Evolutionary conservation across 2,329 filamentous ascomycete species (phyloP).

Genomic region (Rutstroemia sp.): DNA sequence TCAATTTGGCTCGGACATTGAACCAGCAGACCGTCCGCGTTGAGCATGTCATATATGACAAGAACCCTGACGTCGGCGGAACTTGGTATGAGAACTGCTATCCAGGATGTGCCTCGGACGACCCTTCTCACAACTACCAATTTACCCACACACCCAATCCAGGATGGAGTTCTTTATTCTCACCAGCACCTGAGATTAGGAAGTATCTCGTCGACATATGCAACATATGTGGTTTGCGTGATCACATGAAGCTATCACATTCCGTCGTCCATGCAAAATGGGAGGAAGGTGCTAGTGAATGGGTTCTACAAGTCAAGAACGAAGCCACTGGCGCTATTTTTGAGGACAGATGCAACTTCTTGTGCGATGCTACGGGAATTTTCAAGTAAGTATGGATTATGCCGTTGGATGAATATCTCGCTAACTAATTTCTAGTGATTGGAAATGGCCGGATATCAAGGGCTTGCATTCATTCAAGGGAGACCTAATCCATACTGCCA

Average conservation of each 20-base stretch:
- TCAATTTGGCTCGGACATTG: slow-evolving; percentile 40
- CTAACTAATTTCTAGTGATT: slow-evolving; percentile 31
- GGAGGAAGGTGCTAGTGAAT: slow-evolving; percentile 10
- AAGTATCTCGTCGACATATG: slow-evolving; percentile 43
- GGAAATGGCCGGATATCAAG: slow-evolving; percentile 54
- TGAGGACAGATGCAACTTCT: slow-evolving; percentile 39
- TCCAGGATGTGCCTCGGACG: slow-evolving; percentile 49
- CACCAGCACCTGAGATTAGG: slow-evolving; percentile 46
- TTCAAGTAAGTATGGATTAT: slow-evolving; percentile 38
- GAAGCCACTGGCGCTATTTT: slow-evolving; percentile 33
- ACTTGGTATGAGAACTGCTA: slow-evolving; percentile 55
- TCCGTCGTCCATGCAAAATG: slow-evolving; percentile 30
- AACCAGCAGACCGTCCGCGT: slow-evolving; percentile 35
- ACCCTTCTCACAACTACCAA: slow-evolving; percentile 52
- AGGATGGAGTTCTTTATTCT: slow-evolving; percentile 51
- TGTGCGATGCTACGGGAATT: slow-evolving; percentile 44
- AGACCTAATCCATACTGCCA: slow-evolving; percentile 48
- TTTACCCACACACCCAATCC: slow-evolving; percentile 54
- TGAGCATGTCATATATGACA: slow-evolving; percentile 46
- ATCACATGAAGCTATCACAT: slow-evolving; percentile 38
- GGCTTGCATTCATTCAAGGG: slow-evolving; percentile 42
- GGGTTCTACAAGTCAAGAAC: slow-evolving; percentile 9
- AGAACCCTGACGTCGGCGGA: slow-evolving; percentile 47
- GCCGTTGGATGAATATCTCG: too few species aligned
- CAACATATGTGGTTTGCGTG: slow-evolving; percentile 38